These are phyloP conservation scores for Pseudopithomyces chartarum DNA, from an alignment of 2,329 filamentous ascomycete species.

Conservation along the genomic window DNA sequence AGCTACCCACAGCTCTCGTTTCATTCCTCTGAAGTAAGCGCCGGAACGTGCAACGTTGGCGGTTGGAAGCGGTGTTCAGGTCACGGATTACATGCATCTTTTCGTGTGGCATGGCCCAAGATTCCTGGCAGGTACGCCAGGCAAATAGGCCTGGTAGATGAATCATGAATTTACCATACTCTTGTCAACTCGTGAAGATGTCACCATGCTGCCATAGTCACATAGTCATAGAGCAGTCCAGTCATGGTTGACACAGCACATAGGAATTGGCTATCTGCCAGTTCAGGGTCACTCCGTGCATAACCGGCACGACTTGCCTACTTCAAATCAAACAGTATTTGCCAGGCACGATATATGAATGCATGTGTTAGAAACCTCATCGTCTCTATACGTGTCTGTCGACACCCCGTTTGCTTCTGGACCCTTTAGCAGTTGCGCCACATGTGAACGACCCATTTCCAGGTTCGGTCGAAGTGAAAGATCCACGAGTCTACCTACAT, in stretches of 20 bases:
- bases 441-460: too few relatives aligned
- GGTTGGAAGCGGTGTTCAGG: not conserved
- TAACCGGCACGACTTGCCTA: not conserved
- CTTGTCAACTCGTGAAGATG: not conserved
- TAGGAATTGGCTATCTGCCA: not conserved
- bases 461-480: too few relatives aligned
- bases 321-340: not conserved
- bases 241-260: not conserved
- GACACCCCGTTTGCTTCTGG: too few relatives aligned
- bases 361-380: too few relatives aligned
- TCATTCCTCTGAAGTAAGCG: conserved; percentile 98
- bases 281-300: not conserved
- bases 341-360: too few relatives aligned
- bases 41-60: not conserved
- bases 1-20: conserved; percentile 99
- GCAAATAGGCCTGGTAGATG: conserved; percentile 6
- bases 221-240: not conserved
- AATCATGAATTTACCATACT: not conserved
- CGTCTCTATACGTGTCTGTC: too few relatives aligned
- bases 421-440: too few relatives aligned
- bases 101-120: conserved; percentile 1
- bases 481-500: too few relatives aligned
- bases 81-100: conserved; percentile 3
- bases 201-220: not conserved
- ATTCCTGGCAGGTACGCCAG: not conserved